Evolutionary conservation across 1,284 basidiomycete genomes (phyloP).

Genomic region (Paramarasmius palmivorus): DNA sequence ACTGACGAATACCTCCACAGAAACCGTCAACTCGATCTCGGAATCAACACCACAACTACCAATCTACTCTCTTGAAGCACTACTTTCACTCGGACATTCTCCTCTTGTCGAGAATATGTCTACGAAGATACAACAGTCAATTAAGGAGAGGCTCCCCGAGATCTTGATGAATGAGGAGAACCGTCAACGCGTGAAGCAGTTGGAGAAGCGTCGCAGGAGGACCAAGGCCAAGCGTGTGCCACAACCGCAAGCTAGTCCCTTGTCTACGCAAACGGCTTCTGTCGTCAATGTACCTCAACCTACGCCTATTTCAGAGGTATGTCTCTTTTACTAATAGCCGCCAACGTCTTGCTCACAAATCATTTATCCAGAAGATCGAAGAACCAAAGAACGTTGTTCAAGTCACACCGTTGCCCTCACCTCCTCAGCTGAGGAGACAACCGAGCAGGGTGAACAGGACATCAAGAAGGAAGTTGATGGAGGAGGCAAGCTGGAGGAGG

Average conservation of each 20-base stretch:
- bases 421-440: not conserved
- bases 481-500: too few species aligned
- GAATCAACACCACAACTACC: conserved; percentile 3
- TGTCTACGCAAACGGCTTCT: not conserved
- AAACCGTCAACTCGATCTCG: not conserved
- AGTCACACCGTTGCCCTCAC: not conserved
- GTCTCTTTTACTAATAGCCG: too few species aligned
- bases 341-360: too few species aligned
- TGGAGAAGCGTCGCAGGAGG: not conserved
- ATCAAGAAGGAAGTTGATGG: too few species aligned
- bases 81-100: conserved; percentile 10
- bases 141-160: conserved; percentile 10
- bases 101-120: conserved; percentile 1
- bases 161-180: conserved; percentile 10
- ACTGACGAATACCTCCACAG: too few species aligned
- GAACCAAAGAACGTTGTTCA: not conserved
- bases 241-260: not conserved
- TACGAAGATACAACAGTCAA: conserved; percentile 4
- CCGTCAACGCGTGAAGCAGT: not conserved
- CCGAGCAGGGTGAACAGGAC: conserved; percentile 3
- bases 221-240: not conserved
- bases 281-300: not conserved
- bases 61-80: conserved; percentile 12
- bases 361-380: too few species aligned
- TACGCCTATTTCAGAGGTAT: not conserved